phyloP scores from a whole-genome alignment of 768 basidiomycete species.

The Tricholoma bakamatsutake region DNA sequence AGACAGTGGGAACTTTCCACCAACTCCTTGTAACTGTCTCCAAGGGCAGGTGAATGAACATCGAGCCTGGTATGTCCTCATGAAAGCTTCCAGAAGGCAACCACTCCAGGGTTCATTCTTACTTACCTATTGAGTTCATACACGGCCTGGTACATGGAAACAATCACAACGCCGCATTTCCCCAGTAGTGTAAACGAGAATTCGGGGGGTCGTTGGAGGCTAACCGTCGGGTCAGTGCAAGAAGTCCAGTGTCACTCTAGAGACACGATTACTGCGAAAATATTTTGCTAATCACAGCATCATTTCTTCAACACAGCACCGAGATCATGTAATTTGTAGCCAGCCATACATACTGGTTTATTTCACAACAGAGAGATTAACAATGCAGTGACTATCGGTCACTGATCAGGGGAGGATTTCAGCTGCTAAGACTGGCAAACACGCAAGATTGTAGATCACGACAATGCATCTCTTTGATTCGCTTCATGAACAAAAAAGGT shows the following conservation, averaged over 20 bases:
- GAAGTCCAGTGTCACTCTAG: neutral
- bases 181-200: no score
- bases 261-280: neutral
- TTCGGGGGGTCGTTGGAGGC: neutral
- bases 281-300: neutral
- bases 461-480: neutral
- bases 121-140: neutral
- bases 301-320: neutral
- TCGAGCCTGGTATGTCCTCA: neutral
- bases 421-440: no score
- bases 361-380: neutral
- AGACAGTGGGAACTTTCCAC: neutral
- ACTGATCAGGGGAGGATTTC: no score
- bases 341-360: neutral
- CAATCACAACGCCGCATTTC: no score
- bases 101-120: neutral
- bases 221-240: neutral
- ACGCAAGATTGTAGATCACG: no score
- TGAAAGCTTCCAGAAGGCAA: neutral
- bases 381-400: neutral
- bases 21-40: neutral
- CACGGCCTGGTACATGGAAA: no score
- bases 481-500: neutral
- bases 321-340: neutral
- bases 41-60: neutral